A percentile compares a stretch with the other conserved stretches of the same genome.
Evolutionary conservation across 1,284 basidiomycete species (phyloP).

Genomic region (Tilletia caries): DNA sequence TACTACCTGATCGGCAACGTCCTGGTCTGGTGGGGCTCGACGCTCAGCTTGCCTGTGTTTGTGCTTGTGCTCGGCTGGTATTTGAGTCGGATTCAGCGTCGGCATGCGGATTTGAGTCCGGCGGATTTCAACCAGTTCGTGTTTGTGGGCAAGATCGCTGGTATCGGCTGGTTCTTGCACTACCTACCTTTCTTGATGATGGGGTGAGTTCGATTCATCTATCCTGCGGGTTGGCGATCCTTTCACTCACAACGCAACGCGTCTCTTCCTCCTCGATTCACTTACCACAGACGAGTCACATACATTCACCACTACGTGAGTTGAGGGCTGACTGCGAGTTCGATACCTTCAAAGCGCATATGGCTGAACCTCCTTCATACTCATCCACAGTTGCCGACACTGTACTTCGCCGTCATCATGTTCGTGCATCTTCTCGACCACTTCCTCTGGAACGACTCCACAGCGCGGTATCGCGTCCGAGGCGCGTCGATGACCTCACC

Average conservation of each 20-base stretch:
- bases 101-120: slow-evolving; percentile 84
- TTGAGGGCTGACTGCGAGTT: slow-evolving; percentile 9
- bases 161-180: slow-evolving; percentile 88
- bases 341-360: slow-evolving; percentile 9
- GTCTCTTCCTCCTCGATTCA: no score
- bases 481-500: background rate
- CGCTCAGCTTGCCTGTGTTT: slow-evolving; percentile 66
- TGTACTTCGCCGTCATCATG: slow-evolving; percentile 94
- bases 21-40: slow-evolving; percentile 83
- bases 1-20: slow-evolving; percentile 93
- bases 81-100: slow-evolving; percentile 77
- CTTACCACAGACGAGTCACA: slow-evolving; percentile 65
- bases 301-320: slow-evolving; percentile 83
- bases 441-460: slow-evolving; percentile 60
- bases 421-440: slow-evolving; percentile 85
- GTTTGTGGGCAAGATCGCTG: slow-evolving; percentile 85
- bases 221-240: slow-evolving; percentile 11
- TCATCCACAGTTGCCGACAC: slow-evolving; percentile 77
- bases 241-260: no score
- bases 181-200: slow-evolving; percentile 90
- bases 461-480: slow-evolving; percentile 38
- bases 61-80: slow-evolving; percentile 66
- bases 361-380: no score
- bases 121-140: slow-evolving; percentile 87
- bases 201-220: slow-evolving; percentile 65